Evolutionary conservation across 2,329 filamentous ascomycete genomes (phyloP), one percentile per base, ranked within the genome.

Genomic region (Scleromitrula shiraiana): DNA sequence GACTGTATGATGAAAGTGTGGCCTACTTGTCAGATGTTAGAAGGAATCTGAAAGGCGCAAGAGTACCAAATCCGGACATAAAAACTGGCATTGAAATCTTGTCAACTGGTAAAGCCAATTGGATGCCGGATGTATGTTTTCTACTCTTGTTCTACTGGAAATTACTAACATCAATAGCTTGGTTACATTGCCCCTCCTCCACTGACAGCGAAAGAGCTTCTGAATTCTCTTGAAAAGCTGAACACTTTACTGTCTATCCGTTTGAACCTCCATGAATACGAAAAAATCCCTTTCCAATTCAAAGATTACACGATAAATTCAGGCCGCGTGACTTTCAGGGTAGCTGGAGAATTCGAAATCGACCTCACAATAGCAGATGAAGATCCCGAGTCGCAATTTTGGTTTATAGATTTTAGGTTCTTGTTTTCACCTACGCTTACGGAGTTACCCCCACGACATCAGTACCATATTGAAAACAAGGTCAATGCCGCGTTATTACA

Each of bases 301-400:
- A 77, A 76, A 58, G 75, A 85, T 51, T 97, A 89, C 68, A 76
- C 74, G 5, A 85, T 98, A 51, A 76, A 77, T 44, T 85, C 88
- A 43, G 93, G 94, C n/a, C 81, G 91, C 41, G 91, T 86, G 6
- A 97, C 89, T 0, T 98, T 98, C 65, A 77, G 72, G 39, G 85
- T 97, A 1, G 70, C 78, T 2, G 78, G 79, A 45, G 91, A 97
- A 64, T 96, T 96, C 59, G 91, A 97, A 64, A 79, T 97, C 17
- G 93, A 97, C 63, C 76, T 98, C 43, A 90, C 89, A 1, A 85
- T 97, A 53, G 88, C 86, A 15, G 85, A 90, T 57, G 90, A 97
- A 62, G 84, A 93, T 55, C 78, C 82, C 15, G 73, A 81, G 26
- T 84, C 85, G 46, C 90, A 94, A 59, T 94, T 95, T 62, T 96